Base-by-base conservation (phyloP, 2,329 filamentous ascomycete species). In the Aspergillus spinulosporus region DNA sequence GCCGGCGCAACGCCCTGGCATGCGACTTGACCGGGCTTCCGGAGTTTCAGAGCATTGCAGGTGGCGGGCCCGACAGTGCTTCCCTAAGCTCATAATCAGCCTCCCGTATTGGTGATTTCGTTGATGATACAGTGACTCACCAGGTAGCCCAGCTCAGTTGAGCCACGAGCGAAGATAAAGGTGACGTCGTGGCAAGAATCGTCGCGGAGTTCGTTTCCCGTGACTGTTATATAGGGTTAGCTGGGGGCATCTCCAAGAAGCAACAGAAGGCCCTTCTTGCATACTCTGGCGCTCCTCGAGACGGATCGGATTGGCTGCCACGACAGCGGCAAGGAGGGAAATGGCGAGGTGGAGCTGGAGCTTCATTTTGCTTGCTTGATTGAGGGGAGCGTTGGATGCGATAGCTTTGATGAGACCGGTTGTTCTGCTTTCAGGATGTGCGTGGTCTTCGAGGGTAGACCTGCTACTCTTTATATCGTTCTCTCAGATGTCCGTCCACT, bases 141-240 rank as follows among this genome's bases (percentile, higher is more conserved):
- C 63, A 81, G 74, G 65, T 80, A 79, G n/a, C 79, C 79, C 5
- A 67, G 62, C 61, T 82, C 79, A 8, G 74, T 76, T 3, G 78
- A 80, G 14, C 76, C 79, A 43, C 79, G 74, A 7, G 79, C 78
- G 59, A 77, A 81, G 48, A 81, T 76, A 47, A 81, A 76, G 28
- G 78, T 74, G n/a, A 79, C 66, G 26, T 70, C 68, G 57, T 67
- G 70, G 66, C 78, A 80, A 4, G 68, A 66, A 4, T 72, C 72
- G 28, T 62, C 55, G 5, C 70, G 72, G 55, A 78, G 75, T 48
- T 78, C 76, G 8, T 74, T 75, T 37, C 47, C 58, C 8, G 62
- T 62, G 49, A 21, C 6, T 26, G n/a, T 5, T 32, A 14, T 14
- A 21, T 21, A 21, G 21, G 21, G 21, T 21, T 21, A 21, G 21